Conservation (phyloP, 2,329 filamentous ascomycete species). For the Tolypocladium sp. region DNA sequence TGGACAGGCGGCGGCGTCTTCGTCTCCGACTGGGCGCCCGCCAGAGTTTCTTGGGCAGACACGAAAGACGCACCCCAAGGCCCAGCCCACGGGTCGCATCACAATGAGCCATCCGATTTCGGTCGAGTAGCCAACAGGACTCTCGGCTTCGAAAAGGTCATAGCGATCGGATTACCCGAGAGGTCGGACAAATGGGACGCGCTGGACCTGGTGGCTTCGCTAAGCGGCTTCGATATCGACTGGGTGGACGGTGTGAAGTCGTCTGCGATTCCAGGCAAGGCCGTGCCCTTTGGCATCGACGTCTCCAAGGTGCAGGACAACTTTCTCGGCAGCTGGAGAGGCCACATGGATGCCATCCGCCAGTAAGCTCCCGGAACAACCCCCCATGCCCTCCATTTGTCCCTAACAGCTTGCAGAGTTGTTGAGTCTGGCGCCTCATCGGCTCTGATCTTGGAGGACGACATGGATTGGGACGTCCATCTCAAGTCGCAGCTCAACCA, state of each 20-base stretch:
- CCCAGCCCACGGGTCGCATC: neutral
- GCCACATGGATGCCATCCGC: constrained; percentile 26
- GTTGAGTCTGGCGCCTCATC: constrained; percentile 21
- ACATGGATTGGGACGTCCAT: constrained; percentile 33
- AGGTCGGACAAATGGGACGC: constrained; percentile 41
- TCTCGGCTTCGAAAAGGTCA: constrained; percentile 35
- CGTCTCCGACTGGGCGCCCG: neutral
- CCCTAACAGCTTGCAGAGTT: constrained; percentile 11
- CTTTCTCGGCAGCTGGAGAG: constrained; percentile 32
- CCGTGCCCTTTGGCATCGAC: constrained; percentile 19
- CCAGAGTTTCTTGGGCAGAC: neutral
- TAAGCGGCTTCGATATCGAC: constrained; percentile 33
- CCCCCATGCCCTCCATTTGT: neutral
- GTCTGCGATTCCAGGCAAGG: constrained; percentile 24
- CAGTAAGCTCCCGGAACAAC: constrained; percentile 10
- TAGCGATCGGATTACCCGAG: constrained; percentile 39
- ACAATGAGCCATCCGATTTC: neutral
- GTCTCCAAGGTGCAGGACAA: constrained; percentile 15
- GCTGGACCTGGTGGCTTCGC: constrained; percentile 34
- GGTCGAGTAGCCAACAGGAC: constrained; percentile 7
- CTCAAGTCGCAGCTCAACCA: constrained; percentile 15
- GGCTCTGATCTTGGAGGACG: constrained; percentile 33
- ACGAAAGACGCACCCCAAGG: neutral
- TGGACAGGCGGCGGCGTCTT: neutral
- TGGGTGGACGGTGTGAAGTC: constrained; percentile 37